Conservation (phyloP, 129 eudicot genomes). For the Tagetes erecta region DNA sequence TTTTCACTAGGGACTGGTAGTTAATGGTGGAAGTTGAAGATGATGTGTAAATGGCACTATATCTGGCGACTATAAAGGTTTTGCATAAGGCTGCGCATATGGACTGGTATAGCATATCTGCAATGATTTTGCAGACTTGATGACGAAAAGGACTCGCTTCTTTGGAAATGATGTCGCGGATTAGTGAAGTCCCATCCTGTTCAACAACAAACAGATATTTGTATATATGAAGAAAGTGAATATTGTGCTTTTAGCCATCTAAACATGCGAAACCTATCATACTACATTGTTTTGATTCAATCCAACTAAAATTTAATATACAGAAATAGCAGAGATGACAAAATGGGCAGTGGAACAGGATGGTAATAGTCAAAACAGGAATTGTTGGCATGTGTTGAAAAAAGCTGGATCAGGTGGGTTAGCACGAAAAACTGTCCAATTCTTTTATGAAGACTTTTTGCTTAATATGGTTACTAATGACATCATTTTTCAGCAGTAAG, state of each 20-base stretch:
- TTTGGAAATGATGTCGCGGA: constrained; percentile 63
- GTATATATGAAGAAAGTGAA: neutral
- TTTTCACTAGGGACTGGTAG: constrained; percentile 47
- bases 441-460: too few relatives aligned
- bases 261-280: too few relatives aligned
- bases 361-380: too few relatives aligned
- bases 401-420: too few relatives aligned
- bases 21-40: constrained; percentile 32
- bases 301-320: too few relatives aligned
- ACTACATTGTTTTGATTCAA: too few relatives aligned
- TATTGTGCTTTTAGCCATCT: neutral
- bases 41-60: constrained; percentile 26
- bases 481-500: too few relatives aligned
- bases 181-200: constrained; percentile 87
- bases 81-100: constrained; percentile 43
- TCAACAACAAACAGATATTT: constrained; percentile 14
- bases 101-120: constrained; percentile 57
- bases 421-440: too few relatives aligned
- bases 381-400: too few relatives aligned
- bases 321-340: too few relatives aligned
- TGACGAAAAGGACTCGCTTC: constrained; percentile 69
- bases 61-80: constrained; percentile 22
- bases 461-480: too few relatives aligned
- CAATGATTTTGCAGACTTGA: constrained; percentile 55
- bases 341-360: too few relatives aligned